A percentile compares a stretch with the other conserved stretches of the same genome.
phyloP scores from a whole-genome alignment of 139 green algal species.

The Dunaliella sp. region DNA sequence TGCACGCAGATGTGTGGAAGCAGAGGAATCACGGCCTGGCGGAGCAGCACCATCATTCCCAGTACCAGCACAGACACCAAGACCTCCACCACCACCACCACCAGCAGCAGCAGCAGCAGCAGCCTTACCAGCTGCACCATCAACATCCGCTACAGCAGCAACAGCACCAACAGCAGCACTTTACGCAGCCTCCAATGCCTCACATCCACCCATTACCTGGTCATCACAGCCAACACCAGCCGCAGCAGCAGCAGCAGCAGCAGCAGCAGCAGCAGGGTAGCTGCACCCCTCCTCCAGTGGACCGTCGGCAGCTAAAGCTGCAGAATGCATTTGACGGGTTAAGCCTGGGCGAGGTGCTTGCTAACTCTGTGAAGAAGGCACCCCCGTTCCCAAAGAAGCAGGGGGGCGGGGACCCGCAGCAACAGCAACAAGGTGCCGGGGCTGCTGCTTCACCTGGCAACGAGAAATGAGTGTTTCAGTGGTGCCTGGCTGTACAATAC shows the following conservation, averaged over 20 bases:
- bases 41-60: too few relatives aligned
- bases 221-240: not conserved
- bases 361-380: not conserved
- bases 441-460: too few relatives aligned
- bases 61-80: not conserved
- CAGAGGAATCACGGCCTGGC: not conserved
- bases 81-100: not conserved
- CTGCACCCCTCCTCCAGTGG: not conserved
- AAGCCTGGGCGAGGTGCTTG: not conserved
- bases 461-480: too few relatives aligned
- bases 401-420: too few relatives aligned
- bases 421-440: too few relatives aligned
- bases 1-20: not conserved
- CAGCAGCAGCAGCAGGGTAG: not conserved
- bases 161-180: not conserved
- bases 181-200: too few relatives aligned
- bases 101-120: not conserved
- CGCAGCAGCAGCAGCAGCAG: not conserved
- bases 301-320: not conserved
- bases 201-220: too few relatives aligned
- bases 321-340: not conserved
- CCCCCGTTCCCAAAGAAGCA: not conserved
- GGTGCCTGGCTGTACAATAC: too few relatives aligned
- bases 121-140: too few relatives aligned
- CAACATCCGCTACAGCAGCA: not conserved